These are phyloP conservation scores for Lentinula sp. DNA, from an alignment of 768 basidiomycete species.

Conservation along the genomic window DNA sequence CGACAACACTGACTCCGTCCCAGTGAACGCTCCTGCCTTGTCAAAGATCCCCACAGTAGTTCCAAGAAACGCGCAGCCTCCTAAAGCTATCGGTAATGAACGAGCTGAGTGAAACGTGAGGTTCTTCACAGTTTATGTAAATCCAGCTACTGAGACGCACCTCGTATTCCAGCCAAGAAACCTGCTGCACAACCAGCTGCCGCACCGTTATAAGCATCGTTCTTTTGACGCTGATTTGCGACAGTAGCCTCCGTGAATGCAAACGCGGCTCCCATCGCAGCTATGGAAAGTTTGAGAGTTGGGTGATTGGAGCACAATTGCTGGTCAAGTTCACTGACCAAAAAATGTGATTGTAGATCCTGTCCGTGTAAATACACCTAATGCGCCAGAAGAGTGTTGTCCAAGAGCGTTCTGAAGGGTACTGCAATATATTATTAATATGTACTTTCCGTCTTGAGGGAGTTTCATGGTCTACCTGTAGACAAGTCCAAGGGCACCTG, in stretches of 20 bases:
- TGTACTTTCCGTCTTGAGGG: not conserved
- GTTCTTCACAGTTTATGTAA: slow-evolving; percentile 9
- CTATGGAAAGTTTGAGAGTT: not conserved
- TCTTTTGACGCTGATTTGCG: slow-evolving; percentile 72
- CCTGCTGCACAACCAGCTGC: slow-evolving; percentile 91
- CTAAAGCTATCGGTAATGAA: slow-evolving; percentile 78
- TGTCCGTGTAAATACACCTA: slow-evolving; percentile 81
- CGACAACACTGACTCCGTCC: slow-evolving; percentile 28
- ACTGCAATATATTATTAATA: slow-evolving; percentile 22
- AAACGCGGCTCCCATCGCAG: slow-evolving; percentile 85
- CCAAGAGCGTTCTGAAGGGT: slow-evolving; percentile 74
- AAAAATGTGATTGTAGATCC: slow-evolving; percentile 91
- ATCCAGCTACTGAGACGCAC: slow-evolving; percentile 32
- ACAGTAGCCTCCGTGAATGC: slow-evolving; percentile 75
- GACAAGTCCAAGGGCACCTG: slow-evolving; percentile 56
- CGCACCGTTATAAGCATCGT: slow-evolving; percentile 80
- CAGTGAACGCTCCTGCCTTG: slow-evolving; percentile 61
- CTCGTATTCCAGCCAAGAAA: slow-evolving; percentile 81
- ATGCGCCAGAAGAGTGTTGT: slow-evolving; percentile 70
- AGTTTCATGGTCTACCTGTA: slow-evolving; percentile 21
- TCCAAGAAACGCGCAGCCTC: slow-evolving; percentile 73
- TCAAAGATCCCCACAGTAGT: slow-evolving; percentile 78
- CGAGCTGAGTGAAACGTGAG: slow-evolving; percentile 44
- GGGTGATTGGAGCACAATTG: not conserved
- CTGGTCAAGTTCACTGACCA: slow-evolving; percentile 42